Evolutionary conservation across 352 stramenopile genomes (phyloP), one percentile per base, ranked within the genome.

Genomic region (Phytophthora aleatoria): DNA sequence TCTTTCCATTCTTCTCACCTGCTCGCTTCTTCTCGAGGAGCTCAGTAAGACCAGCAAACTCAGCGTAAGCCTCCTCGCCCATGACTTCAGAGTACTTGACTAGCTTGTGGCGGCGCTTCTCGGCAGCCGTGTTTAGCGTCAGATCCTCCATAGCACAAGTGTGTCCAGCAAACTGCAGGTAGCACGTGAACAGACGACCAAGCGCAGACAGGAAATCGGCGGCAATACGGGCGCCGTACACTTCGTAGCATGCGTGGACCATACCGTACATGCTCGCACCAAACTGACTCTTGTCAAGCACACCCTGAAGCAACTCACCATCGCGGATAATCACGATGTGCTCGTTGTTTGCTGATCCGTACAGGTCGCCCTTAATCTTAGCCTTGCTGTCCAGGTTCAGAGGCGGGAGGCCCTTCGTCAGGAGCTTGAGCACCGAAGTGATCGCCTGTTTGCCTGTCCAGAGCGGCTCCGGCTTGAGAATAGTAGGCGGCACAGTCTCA

Each of bases 361-460:
- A 99, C 15, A 97, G 81, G 38, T 97, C 91, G 30, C 95, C 90
- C 54, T 97, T 96, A 61, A 98, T 99, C 76, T 99, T 99, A 31
- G 97, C 82, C 71, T 99, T 99, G 69, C 84, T 93, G 90, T 98
- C 77, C 24, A 96, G 63, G 66, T 95, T 94, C 13, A 99, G 82
- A 58, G 92, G 91, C 20, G 95, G 94, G 8, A 98, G 67, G 1
- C 85, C 85, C 62, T 92, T 87, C 3, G 89, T 97, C 27, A 99
- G 76, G 79, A 99, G 79, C 76, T 97, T 92, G n/a, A 99, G 83
- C 48, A 99, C 81, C 15, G 95, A 99, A 9, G 94, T 98, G 56
- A 99, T 94, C 20, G 99, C 95, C 76, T 99, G 98, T 68, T 99
- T 99, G 53, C 98, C 98, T 9, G 98, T 99, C 98, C 98, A 99